Percentiles rank a stretch among this genome's conserved stretches.
These are phyloP conservation scores for Dujonia santamariae DNA, from an alignment of 1,139 yeast genomes.

Conservation along the genomic window DNA sequence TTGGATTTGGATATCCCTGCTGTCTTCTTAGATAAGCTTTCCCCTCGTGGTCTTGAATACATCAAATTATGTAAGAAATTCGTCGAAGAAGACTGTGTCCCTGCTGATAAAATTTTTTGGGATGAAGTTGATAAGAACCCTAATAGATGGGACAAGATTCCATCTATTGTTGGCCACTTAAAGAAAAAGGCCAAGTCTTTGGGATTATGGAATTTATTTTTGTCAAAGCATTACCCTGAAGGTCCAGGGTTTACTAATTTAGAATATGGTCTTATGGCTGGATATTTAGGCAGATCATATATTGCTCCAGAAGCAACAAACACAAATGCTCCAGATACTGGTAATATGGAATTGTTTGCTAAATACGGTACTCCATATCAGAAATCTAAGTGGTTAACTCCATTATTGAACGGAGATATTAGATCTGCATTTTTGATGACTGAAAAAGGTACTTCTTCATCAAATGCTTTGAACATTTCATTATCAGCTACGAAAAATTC, in stretches of 20 bases:
- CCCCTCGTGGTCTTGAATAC: constrained; percentile 51
- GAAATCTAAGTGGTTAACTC: constrained; percentile 51
- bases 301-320: constrained; percentile 65
- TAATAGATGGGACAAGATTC: constrained; percentile 49
- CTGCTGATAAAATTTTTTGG: constrained; percentile 50
- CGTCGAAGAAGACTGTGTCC: constrained; percentile 58
- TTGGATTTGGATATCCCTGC: constrained; percentile 44
- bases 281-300: constrained; percentile 57
- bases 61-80: constrained; percentile 49
- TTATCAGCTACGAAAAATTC: constrained; percentile 44
- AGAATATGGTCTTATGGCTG: constrained; percentile 72
- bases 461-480: constrained; percentile 66
- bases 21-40: constrained; percentile 39
- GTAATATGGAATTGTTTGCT: constrained; percentile 69
- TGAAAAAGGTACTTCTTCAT: constrained; percentile 62
- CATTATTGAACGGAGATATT: constrained; percentile 56
- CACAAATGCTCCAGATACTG: constrained; percentile 71
- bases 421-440: constrained; percentile 73
- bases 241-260: constrained; percentile 65
- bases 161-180: constrained; percentile 50
- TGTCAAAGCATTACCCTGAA: constrained; percentile 54
- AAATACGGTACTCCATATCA: constrained; percentile 55
- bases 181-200: constrained; percentile 53
- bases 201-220: constrained; percentile 67
- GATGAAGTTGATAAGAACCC: constrained; percentile 40